Conservation (phyloP, 345 rosid genomes). For the Gossypium sturtianum region DNA sequence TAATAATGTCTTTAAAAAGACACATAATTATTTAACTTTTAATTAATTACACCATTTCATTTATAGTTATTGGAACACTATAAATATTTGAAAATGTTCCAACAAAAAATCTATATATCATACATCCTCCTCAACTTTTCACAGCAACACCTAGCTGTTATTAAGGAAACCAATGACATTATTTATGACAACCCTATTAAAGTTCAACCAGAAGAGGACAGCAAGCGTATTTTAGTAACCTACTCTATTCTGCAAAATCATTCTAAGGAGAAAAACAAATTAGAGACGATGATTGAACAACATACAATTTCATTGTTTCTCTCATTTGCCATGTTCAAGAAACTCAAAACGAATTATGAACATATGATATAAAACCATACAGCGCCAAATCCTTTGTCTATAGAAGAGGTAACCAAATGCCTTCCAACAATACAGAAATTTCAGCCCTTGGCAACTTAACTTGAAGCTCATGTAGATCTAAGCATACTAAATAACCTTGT, state of each 20-base stretch:
- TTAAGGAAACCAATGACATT: neutral
- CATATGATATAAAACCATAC: neutral
- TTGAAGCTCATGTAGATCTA: neutral
- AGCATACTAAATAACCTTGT: neutral
- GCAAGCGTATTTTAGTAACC: neutral
- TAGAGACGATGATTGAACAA: too few species aligned
- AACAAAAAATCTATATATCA: neutral
- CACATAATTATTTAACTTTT: too few species aligned
- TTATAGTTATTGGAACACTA: too few species aligned
- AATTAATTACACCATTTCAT: too few species aligned
- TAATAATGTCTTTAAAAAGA: too few species aligned
- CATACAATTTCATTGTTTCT: neutral
- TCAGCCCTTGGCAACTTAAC: slow-evolving; percentile 2
- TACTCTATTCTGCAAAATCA: neutral
- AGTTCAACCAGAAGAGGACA: neutral
- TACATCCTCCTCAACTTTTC: neutral
- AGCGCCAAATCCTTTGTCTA: neutral
- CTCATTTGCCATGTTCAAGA: neutral
- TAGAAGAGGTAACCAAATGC: neutral
- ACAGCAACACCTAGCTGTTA: neutral
- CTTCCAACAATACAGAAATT: neutral
- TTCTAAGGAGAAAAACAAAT: neutral
- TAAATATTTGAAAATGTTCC: too few species aligned
- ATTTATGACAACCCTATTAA: neutral
- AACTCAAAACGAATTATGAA: neutral